A percentile compares a stretch with the other conserved stretches of the same genome.
Evolutionary conservation across 352 stramenopile species (phyloP).

Genomic region (Pythium dissotocum): DNA sequence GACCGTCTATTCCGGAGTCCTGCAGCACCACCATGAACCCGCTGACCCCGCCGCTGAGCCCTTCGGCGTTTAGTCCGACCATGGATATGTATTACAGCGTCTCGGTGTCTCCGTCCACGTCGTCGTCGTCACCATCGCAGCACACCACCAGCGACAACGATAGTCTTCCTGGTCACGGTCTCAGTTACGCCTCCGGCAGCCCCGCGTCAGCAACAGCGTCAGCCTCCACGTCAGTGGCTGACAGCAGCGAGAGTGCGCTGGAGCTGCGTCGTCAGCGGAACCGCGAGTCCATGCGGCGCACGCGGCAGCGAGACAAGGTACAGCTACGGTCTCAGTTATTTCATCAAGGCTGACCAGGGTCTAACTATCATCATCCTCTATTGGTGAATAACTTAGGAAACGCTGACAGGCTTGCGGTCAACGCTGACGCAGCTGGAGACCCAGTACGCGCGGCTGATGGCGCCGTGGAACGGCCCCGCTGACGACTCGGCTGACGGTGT

Average conservation of each 20-base stretch:
- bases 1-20: neutral
- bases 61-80: constrained; percentile 25
- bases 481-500: neutral
- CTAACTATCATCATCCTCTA: neutral
- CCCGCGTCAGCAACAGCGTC: neutral
- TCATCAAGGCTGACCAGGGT: too few relatives aligned
- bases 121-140: neutral
- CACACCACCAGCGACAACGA: neutral
- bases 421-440: constrained; percentile 28
- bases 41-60: constrained; percentile 8
- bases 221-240: neutral
- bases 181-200: neutral
- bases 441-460: constrained; percentile 25
- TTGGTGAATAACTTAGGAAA: constrained; percentile 27
- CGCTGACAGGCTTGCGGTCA: constrained; percentile 26
- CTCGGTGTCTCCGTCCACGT: neutral
- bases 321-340: neutral
- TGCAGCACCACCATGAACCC: constrained; percentile 4
- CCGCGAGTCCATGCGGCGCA: constrained; percentile 51
- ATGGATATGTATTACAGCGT: constrained; percentile 25
- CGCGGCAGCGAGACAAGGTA: constrained; percentile 28
- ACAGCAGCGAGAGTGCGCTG: neutral
- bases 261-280: constrained; percentile 38
- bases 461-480: neutral
- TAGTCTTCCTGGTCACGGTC: neutral